Conservation (phyloP, 192 early-diverging fungal genomes). For the Podila minutissima region DNA sequence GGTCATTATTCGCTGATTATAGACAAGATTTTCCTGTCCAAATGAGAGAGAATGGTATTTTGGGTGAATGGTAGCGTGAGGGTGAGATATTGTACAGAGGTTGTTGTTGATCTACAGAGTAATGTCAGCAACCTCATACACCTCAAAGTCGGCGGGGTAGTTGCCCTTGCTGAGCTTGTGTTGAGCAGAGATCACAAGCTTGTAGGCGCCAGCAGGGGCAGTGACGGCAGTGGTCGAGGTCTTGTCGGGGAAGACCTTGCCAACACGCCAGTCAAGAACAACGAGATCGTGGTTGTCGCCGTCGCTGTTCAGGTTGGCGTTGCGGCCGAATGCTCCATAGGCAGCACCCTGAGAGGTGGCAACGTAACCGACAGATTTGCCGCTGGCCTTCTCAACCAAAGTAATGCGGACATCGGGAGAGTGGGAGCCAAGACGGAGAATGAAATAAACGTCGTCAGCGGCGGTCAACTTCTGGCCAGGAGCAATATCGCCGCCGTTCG, state of each 20-base stretch:
- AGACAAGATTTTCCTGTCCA: no score
- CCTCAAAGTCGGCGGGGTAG: conserved; percentile 39
- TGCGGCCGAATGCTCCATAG: conserved; percentile 4
- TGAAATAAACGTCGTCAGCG: not conserved
- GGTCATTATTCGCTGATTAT: no score
- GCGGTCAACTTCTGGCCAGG: not conserved
- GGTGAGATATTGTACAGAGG: conserved; percentile 33
- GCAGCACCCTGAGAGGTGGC: conserved; percentile 2
- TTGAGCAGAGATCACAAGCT: conserved; percentile 31
- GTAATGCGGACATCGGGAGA: not conserved
- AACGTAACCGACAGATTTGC: conserved; percentile 21
- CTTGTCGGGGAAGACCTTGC: not conserved
- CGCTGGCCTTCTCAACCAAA: not conserved
- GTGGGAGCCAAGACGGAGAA: conserved; percentile 1
- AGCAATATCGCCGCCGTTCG: not conserved
- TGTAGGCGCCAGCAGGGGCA: conserved; percentile 30
- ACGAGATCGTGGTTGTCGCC: not conserved
- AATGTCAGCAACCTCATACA: conserved; percentile 22
- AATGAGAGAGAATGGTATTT: not conserved
- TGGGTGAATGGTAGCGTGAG: conserved; percentile 10
- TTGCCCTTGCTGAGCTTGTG: conserved; percentile 29
- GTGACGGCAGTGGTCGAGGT: conserved; percentile 1
- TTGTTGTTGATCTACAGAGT: conserved; percentile 3
- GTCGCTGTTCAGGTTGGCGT: conserved; percentile 16
- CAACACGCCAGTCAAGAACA: conserved; percentile 1